A percentile compares a stretch with the other conserved stretches of the same genome.
These are phyloP conservation scores for Citrullus amarus DNA, from an alignment of 306 rosid genomes.

Conservation along the genomic window DNA sequence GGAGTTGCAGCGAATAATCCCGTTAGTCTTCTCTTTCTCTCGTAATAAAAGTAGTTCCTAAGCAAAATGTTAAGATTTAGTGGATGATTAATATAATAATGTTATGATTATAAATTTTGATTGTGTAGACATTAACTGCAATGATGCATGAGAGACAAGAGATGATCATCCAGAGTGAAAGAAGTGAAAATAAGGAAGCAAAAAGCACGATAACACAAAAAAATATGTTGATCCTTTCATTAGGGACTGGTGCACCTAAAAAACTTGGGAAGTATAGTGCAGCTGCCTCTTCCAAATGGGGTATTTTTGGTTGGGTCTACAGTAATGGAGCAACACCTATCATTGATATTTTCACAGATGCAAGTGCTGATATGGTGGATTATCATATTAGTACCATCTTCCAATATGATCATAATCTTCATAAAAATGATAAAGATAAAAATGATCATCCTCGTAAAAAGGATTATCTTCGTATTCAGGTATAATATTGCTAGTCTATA, in stretches of 20 bases:
- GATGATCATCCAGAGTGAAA: not conserved
- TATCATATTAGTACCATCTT: not conserved
- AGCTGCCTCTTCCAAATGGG: not conserved
- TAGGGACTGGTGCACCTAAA: not conserved
- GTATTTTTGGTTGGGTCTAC: not conserved
- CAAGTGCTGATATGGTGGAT: not conserved
- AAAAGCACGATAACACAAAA: not conserved
- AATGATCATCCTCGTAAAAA: not conserved
- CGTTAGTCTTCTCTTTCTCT: too few species aligned
- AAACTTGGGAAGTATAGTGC: not conserved
- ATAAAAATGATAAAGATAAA: not conserved
- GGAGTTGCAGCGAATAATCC: not conserved
- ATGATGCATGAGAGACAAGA: not conserved
- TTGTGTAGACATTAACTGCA: not conserved
- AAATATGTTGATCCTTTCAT: not conserved
- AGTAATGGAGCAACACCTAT: not conserved
- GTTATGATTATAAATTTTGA: not conserved
- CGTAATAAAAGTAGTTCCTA: too few species aligned
- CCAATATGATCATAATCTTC: not conserved
- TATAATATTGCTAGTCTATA: not conserved
- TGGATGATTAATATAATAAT: too few species aligned
- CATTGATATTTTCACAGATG: not conserved
- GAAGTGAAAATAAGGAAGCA: not conserved
- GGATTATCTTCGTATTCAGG: not conserved
- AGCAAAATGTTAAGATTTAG: too few species aligned